Evolutionary conservation across 1,139 yeast species (phyloP).

Genomic region (Geotrichum klebahnii): DNA sequence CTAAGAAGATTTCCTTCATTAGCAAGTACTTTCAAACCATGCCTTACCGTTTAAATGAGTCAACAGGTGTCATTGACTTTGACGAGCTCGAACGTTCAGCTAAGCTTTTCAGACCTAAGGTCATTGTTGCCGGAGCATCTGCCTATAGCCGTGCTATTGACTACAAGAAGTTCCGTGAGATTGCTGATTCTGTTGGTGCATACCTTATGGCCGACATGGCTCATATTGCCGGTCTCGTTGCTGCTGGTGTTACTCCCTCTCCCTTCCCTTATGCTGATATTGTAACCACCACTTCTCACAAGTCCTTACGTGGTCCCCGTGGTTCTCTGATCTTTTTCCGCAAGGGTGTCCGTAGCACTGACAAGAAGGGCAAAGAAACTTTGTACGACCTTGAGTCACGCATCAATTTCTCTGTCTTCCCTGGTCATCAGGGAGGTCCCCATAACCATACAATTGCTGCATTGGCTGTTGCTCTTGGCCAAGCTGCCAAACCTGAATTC

Average conservation of each 20-base stretch:
- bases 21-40: conserved; percentile 94
- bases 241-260: conserved; percentile 87
- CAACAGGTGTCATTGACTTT: conserved; percentile 87
- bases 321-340: conserved; percentile 98
- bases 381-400: conserved; percentile 81
- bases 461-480: conserved; percentile 88
- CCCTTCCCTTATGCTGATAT: conserved; percentile 94
- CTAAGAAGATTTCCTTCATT: conserved; percentile 81
- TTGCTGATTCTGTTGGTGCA: conserved; percentile 91
- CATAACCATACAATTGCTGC: conserved; percentile 97
- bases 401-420: conserved; percentile 94
- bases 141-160: conserved; percentile 91
- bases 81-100: conserved; percentile 84
- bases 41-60: conserved; percentile 86
- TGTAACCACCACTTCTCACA: conserved; percentile 96
- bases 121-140: conserved; percentile 93
- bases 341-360: conserved; percentile 74
- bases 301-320: conserved; percentile 96
- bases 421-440: conserved; percentile 99
- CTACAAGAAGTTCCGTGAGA: conserved; percentile 80
- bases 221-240: conserved; percentile 88
- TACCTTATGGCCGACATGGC: conserved; percentile 94
- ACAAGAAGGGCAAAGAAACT: conserved; percentile 82
- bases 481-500: conserved; percentile 81
- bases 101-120: conserved; percentile 83